Base-by-base conservation (phyloP, 441 rosid genomes). In the Jatropha podagrica region DNA sequence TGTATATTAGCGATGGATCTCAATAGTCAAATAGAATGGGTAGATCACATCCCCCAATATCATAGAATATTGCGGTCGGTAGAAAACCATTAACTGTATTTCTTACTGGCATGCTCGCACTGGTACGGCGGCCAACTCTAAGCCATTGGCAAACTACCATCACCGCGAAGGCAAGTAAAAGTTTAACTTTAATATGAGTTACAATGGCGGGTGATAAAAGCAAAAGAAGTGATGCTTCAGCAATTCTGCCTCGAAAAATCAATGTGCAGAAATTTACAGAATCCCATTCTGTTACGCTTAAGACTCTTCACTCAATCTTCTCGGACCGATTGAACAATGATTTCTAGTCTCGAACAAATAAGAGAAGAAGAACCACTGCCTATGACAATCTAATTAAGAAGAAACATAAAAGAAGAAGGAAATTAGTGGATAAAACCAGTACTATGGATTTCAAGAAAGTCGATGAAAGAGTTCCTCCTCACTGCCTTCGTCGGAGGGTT, bases 291-390 rank as follows among this genome's bases (percentile, higher is more conserved):
- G 27, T 86, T 4, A 97, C 93, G 83, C 86, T 93, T 51, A 92
- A 90, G 55, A 71, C 90, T 26, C 91, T 93, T 71, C 89, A 89
- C 83, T 87, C 94, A 0, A 74, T 88, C n/a, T 77, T 92, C 12
- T 82, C 93, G 7, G 67, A 80, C 76, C 85, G 97, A 60, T 72
- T 89, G 79, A 84, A 80, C 73, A 87, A 88, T 48, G 84, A 93
- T 84, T 93, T 92, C 73, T 79, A 88, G 44, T 88, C 93, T 40
- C 82, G 76, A 77, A 83, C 94, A 82, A 90, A 86, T 86, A 85
- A 91, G 89, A 90, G 95, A 80, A 87, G 97, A 86, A 91, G 98
- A 83, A 92, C 98, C 76, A 89, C 89, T 41, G 76, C 93, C 46
- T 86, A 82, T 68, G 85, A 88, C 67, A 88, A 80, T 66, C 82